Evolutionary conservation across 441 rosid genomes (phyloP).

Genomic region (Aleurites moluccanus): DNA sequence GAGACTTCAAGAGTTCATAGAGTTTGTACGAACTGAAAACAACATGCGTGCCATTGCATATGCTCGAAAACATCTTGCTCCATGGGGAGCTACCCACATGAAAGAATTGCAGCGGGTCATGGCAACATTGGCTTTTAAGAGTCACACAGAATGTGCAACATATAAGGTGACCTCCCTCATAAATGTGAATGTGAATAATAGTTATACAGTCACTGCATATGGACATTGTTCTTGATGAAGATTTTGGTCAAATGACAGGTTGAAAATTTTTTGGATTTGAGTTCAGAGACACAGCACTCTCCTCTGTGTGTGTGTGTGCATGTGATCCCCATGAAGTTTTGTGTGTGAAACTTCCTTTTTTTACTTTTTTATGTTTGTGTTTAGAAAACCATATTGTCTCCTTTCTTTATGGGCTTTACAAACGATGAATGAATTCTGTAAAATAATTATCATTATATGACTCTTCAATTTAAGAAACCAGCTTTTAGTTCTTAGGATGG

Average conservation of each 20-base stretch:
- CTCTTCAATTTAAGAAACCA: neutral
- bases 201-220: constrained; percentile 2
- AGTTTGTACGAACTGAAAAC: constrained; percentile 76
- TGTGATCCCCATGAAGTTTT: neutral
- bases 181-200: neutral
- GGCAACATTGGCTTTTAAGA: constrained; percentile 82
- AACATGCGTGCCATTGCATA: constrained; percentile 68
- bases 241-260: neutral
- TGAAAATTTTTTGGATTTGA: neutral
- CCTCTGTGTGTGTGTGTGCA: neutral
- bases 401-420: neutral
- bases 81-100: constrained; percentile 85
- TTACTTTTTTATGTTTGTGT: neutral
- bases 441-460: neutral
- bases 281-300: neutral
- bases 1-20: constrained; percentile 92
- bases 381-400: no score
- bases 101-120: constrained; percentile 74
- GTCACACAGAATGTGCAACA: constrained; percentile 65
- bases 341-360: neutral
- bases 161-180: constrained; percentile 57
- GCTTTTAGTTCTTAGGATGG: neutral
- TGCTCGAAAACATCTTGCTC: constrained; percentile 78
- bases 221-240: constrained; percentile 11
- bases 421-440: neutral